phyloP scores from a whole-genome alignment of 139 green algal genomes.

The Volvox africanus region DNA sequence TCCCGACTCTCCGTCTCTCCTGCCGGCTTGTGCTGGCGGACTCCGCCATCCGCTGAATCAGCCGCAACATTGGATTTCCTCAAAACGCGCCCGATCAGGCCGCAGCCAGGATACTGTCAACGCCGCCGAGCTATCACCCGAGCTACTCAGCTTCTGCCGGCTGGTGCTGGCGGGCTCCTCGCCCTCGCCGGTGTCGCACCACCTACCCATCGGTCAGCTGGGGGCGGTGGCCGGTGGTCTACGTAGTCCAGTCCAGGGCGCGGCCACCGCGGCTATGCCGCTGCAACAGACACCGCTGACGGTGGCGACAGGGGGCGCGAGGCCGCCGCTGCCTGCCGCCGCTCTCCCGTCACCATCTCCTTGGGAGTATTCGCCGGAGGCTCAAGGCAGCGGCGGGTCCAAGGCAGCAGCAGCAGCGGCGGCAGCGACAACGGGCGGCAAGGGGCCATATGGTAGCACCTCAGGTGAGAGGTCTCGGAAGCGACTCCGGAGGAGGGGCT shows the following conservation, averaged over 20 bases:
- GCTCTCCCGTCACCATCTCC: background rate
- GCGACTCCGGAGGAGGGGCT: too few species aligned
- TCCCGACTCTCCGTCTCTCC: too few species aligned
- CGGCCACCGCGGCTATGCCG: too few species aligned
- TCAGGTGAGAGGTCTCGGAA: too few species aligned
- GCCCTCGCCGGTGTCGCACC: background rate
- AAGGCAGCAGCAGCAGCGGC: background rate
- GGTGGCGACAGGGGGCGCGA: background rate
- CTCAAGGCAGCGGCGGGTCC: background rate
- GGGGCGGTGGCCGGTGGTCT: background rate
- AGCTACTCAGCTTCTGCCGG: background rate
- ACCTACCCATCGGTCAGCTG: background rate
- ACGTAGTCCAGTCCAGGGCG: too few species aligned
- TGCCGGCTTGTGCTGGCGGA: too few species aligned
- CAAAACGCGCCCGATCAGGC: conserved; percentile 1
- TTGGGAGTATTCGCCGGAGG: conserved; percentile 16
- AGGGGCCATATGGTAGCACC: background rate
- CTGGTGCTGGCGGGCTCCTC: background rate
- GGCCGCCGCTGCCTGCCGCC: background rate
- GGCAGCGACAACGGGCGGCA: background rate
- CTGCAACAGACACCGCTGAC: background rate
- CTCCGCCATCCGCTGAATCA: background rate
- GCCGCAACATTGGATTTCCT: conserved; percentile 25
- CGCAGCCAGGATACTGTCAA: conserved; percentile 6
- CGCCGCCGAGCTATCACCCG: background rate